phyloP scores from a whole-genome alignment of 2,329 filamentous ascomycete species.

The Colletotrichum sp. region DNA sequence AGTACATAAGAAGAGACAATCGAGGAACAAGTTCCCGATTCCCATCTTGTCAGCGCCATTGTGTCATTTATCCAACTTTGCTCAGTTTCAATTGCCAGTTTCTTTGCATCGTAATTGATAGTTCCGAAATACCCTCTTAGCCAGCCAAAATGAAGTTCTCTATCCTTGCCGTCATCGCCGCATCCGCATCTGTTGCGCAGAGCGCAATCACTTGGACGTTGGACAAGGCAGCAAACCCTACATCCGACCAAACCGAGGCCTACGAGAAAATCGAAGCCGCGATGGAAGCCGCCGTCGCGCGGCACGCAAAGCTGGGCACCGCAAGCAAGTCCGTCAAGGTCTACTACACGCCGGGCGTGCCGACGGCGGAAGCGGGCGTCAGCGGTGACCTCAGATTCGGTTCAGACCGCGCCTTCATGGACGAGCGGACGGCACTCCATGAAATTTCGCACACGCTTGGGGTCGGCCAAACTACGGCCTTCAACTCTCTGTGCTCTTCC shows the following conservation, averaged over 20 bases:
- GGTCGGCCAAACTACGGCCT: slow-evolving; percentile 47
- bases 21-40: neutral
- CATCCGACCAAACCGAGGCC: slow-evolving; percentile 45
- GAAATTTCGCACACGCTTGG: slow-evolving; percentile 54
- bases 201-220: slow-evolving; percentile 44
- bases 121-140: neutral
- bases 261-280: slow-evolving; percentile 47
- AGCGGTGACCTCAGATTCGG: slow-evolving; percentile 53
- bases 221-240: slow-evolving; percentile 40
- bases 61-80: neutral
- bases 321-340: slow-evolving; percentile 44
- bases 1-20: neutral
- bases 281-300: slow-evolving; percentile 43
- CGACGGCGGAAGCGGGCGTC: slow-evolving; percentile 50
- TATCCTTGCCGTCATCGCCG: slow-evolving; percentile 28
- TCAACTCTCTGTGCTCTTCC: slow-evolving; percentile 40
- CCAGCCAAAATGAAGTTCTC: slow-evolving; percentile 26
- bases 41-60: neutral
- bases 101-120: neutral
- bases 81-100: rapidly evolving
- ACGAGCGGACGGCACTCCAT: slow-evolving; percentile 51
- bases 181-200: slow-evolving; percentile 35
- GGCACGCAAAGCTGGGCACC: slow-evolving; percentile 38
- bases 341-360: slow-evolving; percentile 46
- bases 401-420: slow-evolving; percentile 50